Evolutionary conservation across 2,329 filamentous ascomycete species (phyloP).

Genomic region (Gaeumannomyces tritici): DNA sequence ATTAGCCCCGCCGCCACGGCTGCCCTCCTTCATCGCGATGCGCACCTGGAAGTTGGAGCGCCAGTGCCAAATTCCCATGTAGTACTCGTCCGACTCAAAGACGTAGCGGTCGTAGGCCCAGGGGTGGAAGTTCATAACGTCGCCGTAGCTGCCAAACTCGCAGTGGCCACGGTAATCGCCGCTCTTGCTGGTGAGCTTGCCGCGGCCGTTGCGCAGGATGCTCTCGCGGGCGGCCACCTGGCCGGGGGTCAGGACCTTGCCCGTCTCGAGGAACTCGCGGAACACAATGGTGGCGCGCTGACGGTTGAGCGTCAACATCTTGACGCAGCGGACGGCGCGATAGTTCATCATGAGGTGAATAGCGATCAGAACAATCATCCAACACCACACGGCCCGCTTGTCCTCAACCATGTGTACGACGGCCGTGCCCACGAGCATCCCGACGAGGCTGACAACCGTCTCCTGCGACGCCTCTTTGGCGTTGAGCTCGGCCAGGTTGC

Average conservation of each 20-base stretch:
- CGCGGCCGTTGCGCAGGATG: conserved; percentile 47
- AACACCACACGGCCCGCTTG: conserved; percentile 60
- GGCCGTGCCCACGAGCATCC: conserved; percentile 75
- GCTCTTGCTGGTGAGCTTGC: conserved; percentile 29
- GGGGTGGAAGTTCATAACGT: conserved; percentile 20
- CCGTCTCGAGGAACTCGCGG: conserved; percentile 41
- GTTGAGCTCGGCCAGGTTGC: conserved; percentile 88
- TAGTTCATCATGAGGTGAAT: conserved; percentile 82
- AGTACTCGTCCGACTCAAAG: conserved; percentile 39
- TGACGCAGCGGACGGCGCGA: conserved; percentile 71
- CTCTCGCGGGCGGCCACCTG: conserved; percentile 57
- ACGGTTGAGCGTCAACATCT: conserved; percentile 74
- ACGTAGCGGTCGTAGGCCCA: conserved; percentile 23
- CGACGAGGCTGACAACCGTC: conserved; percentile 80
- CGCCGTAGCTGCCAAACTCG: conserved; percentile 28
- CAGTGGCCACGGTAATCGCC: conserved; percentile 22
- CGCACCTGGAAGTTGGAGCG: conserved; percentile 41
- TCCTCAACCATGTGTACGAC: conserved; percentile 70
- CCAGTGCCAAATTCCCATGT: conserved; percentile 46
- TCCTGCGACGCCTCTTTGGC: conserved; percentile 94
- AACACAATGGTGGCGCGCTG: conserved; percentile 78
- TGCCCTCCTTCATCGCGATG: conserved; percentile 47
- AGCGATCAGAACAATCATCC: conserved; percentile 61
- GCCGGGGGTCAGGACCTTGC: conserved; percentile 48
- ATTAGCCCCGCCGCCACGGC: conserved; percentile 16